phyloP scores from a whole-genome alignment of 2,329 filamentous ascomycete genomes.

The Fusarium albidum region DNA sequence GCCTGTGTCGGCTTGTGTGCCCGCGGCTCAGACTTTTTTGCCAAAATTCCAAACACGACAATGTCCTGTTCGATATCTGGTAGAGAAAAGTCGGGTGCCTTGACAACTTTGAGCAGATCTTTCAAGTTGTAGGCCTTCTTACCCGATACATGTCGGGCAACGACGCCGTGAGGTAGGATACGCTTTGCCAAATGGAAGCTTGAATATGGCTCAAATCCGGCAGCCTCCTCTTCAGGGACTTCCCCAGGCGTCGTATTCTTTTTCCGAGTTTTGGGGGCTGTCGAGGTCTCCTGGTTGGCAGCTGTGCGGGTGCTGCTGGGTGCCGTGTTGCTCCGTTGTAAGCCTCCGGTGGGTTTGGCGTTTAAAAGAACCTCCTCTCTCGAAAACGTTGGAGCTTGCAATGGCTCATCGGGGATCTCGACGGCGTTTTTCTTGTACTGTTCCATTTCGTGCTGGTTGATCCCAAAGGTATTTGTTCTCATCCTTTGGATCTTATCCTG shows the following conservation, averaged over 20 bases:
- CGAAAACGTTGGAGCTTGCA: slow-evolving; percentile 62
- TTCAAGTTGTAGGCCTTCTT: slow-evolving; percentile 83
- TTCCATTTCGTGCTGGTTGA: slow-evolving; percentile 67
- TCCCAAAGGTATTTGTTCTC: slow-evolving; percentile 64
- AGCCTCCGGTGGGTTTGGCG: slow-evolving; percentile 32
- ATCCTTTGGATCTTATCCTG: slow-evolving; percentile 61
- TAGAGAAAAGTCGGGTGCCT: slow-evolving; percentile 81
- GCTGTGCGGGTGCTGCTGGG: slow-evolving; percentile 43
- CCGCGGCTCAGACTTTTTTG: slow-evolving; percentile 85
- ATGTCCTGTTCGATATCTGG: slow-evolving; percentile 87
- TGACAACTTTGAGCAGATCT: slow-evolving; percentile 81
- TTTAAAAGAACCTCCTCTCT: slow-evolving; percentile 67
- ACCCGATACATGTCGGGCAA: slow-evolving; percentile 79
- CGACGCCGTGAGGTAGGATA: slow-evolving; percentile 80
- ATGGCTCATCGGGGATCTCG: slow-evolving; percentile 59
- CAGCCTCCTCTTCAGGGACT: slow-evolving; percentile 38
- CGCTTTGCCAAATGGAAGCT: slow-evolving; percentile 83
- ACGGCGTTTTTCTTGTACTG: slow-evolving; percentile 65
- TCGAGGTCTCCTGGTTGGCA: slow-evolving; percentile 28
- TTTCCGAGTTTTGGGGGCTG: slow-evolving; percentile 11
- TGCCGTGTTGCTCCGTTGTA: slow-evolving; percentile 55
- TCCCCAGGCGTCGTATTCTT: slow-evolving; percentile 32
- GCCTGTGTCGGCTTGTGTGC: slow-evolving; percentile 58
- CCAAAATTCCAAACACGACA: slow-evolving; percentile 87
- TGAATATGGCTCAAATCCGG: slow-evolving; percentile 85